Conservation (phyloP, 305 asterid species). For the Fraxinus sp. region DNA sequence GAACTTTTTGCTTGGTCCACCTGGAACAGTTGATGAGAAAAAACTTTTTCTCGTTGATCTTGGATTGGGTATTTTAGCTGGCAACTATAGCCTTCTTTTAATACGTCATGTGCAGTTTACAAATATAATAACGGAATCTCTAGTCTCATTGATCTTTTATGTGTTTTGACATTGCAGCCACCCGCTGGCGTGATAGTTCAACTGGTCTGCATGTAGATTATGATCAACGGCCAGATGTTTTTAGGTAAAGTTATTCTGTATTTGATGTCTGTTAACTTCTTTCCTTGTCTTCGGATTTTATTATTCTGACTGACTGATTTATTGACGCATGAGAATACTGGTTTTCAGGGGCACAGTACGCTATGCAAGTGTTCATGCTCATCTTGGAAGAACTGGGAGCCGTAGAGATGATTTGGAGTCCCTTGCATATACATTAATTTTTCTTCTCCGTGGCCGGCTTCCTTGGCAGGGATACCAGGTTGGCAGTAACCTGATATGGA, state of each 20-base stretch:
- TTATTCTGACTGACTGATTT: not conserved
- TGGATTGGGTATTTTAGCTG: conserved; percentile 54
- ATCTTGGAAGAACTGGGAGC: conserved; percentile 75
- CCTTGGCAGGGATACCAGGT: conserved; percentile 82
- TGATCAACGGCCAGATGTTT: conserved; percentile 74
- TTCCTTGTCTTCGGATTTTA: not conserved
- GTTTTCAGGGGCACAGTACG: conserved; percentile 69
- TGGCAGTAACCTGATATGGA: conserved; percentile 8
- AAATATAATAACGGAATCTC: not conserved
- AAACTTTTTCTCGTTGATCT: conserved; percentile 73
- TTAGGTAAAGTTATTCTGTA: conserved; percentile 40
- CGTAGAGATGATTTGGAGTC: conserved; percentile 80
- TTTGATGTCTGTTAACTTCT: not conserved
- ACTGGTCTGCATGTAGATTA: conserved; percentile 64
- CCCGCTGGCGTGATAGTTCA: conserved; percentile 63
- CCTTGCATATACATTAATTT: conserved; percentile 69
- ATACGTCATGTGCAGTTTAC: not conserved
- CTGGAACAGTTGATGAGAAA: conserved; percentile 69
- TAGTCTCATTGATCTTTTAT: conserved; percentile 8
- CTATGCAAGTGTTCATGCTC: conserved; percentile 77
- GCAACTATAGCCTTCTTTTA: not conserved
- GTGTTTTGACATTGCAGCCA: conserved; percentile 39
- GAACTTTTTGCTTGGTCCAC: conserved; percentile 72
- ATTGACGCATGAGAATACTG: not conserved
- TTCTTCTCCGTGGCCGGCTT: conserved; percentile 68